A percentile compares a stretch with the other conserved stretches of the same genome.
These are phyloP conservation scores for Backusella tarrabulga DNA, from an alignment of 192 early-diverging fungal species.

Conservation along the genomic window DNA sequence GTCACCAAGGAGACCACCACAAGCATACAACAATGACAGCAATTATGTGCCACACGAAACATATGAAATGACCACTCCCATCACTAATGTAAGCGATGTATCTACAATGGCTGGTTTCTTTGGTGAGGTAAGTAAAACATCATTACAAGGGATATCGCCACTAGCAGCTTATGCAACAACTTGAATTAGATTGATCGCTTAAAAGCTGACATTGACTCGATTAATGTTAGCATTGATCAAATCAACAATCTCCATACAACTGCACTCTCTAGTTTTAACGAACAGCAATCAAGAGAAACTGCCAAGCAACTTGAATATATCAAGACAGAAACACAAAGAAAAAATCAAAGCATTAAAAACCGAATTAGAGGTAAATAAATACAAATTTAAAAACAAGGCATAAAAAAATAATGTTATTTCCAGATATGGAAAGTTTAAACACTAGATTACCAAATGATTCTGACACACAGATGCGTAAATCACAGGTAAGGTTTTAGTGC, in stretches of 20 bases:
- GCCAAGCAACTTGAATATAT: conserved; percentile 16
- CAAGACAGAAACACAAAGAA: conserved; percentile 25
- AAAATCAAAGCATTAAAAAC: conserved; percentile 40
- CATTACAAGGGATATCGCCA: background rate
- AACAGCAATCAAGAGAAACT: conserved; percentile 10
- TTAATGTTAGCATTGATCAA: conserved; percentile 11
- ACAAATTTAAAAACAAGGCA: background rate
- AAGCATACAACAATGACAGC: background rate
- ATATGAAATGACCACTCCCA: conserved; percentile 16
- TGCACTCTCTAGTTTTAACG: conserved; percentile 17
- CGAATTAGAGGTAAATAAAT: conserved; percentile 43
- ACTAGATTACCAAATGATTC: conserved; percentile 11
- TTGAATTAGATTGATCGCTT: conserved; percentile 14
- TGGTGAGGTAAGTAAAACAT: conserved; percentile 14
- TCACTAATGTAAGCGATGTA: background rate
- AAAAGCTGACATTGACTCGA: conserved; percentile 14
- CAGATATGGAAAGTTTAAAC: conserved; percentile 13
- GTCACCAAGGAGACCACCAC: background rate
- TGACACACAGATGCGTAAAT: conserved; percentile 18
- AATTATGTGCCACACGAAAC: background rate
- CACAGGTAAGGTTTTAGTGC: conserved; percentile 5
- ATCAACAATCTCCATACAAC: conserved; percentile 13
- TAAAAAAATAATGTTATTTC: background rate
- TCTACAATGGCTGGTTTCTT: conserved; percentile 19
- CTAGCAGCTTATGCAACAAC: background rate